Evolutionary conservation across 768 basidiomycete species (phyloP), one percentile per base, ranked within the genome.

Genomic region (Clavaria fumosa): DNA sequence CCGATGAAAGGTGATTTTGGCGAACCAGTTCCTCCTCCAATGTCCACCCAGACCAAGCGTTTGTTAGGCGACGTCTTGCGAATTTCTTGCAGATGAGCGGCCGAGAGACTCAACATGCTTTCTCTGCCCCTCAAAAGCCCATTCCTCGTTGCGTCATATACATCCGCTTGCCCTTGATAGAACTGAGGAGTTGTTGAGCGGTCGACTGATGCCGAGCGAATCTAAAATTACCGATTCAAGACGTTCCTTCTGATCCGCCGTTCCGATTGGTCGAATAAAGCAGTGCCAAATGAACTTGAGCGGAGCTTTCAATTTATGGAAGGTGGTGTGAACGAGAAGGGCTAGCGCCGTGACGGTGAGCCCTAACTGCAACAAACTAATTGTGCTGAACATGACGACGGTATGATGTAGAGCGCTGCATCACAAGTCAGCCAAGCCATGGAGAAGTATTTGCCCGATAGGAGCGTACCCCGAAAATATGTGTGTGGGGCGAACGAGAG

Each of bases 11-110:
- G 2, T 37, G 33, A 18, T 33, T 5, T 32, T 36, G 0, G 33
- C 50, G 37, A 30, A 66, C 70, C 70, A 9, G 80, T 82, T 19
- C 79, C 81, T 22, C 80, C 81, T 11, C 80, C 78, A 39, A 84
- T 72, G 50, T 84, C 81, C 12, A 84, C 64, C 81, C 81, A 84
- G 10, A 84, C 64, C 12, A 79, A 64, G 10, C 62, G 61, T 49
- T 67, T 66, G 0, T 57, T 52, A 0, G 64, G 60, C 4, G 61
- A 45, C 18, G 49, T 49, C 23, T 50, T 53, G 4, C 60, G 61
- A 32, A 78, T 59, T 2, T 64, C 55, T 22, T 60, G 61, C 5
- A 83, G 56, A 45, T 82, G 78, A 23, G 67, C 66, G 0, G 76
- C 74, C 3, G 69, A 67, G n/a, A 83, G 61, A 37, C 62, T 64